phyloP scores from a whole-genome alignment of 768 basidiomycete species.

The Cystofilobasidium ferigula region DNA sequence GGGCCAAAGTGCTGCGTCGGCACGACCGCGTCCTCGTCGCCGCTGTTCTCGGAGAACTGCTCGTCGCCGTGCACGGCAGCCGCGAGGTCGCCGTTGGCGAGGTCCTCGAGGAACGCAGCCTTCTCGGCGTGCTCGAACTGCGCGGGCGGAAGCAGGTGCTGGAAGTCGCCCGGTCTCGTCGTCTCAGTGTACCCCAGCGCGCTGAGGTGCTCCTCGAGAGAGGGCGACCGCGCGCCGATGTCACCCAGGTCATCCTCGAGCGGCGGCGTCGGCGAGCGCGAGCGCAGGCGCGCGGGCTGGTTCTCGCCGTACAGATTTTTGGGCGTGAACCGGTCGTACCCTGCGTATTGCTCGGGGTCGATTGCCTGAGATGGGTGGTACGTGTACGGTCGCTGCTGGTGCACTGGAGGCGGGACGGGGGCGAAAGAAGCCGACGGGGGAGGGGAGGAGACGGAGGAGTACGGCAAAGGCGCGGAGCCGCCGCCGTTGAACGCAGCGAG shows the following conservation, averaged over 20 bases:
- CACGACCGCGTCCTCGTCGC: constrained; percentile 24
- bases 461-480: neutral
- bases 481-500: constrained; percentile 6
- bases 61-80: too few species aligned
- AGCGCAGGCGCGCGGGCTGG: constrained; percentile 9
- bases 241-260: constrained; percentile 20
- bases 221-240: neutral
- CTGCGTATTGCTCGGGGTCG: constrained; percentile 20
- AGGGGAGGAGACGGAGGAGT: neutral
- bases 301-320: constrained; percentile 17
- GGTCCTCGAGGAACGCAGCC: neutral
- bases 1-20: constrained; percentile 23
- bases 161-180: neutral
- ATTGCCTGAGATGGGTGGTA: constrained; percentile 12
- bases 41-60: neutral
- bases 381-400: neutral
- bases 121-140: neutral
- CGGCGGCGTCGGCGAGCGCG: constrained; percentile 21
- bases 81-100: neutral
- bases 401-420: neutral
- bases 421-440: neutral
- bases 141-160: neutral
- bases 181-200: too few species aligned
- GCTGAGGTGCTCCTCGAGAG: constrained; percentile 2
- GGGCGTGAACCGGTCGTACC: constrained; percentile 10